Evolutionary conservation across 2,329 filamentous ascomycete genomes (phyloP).

Genomic region (Claviceps monticola): DNA sequence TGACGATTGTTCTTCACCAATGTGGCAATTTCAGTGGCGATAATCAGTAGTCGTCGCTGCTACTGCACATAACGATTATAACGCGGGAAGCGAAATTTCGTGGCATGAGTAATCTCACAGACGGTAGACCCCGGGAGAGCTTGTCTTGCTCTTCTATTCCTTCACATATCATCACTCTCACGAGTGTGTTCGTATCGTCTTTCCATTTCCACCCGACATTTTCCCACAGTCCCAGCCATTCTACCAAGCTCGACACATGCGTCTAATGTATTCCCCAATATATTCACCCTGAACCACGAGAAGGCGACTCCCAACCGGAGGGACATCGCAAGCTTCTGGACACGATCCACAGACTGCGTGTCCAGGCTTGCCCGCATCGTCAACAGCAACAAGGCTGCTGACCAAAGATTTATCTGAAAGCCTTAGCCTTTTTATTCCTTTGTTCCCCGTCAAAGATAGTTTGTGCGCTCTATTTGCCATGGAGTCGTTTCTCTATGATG

Average conservation of each 20-base stretch:
- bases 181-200: not conserved
- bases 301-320: slow-evolving; percentile 2
- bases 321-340: slow-evolving; percentile 7
- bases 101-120: not conserved
- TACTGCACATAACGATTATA: no score
- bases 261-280: not conserved
- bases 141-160: not conserved
- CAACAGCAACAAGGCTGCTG: slow-evolving; percentile 45
- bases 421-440: slow-evolving; percentile 45
- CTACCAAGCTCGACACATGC: not conserved
- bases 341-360: slow-evolving; percentile 6
- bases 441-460: slow-evolving; percentile 43
- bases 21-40: not conserved
- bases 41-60: not conserved
- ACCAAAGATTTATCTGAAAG: slow-evolving; percentile 52
- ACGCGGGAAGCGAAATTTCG: not conserved
- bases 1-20: not conserved
- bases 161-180: not conserved
- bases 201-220: no score
- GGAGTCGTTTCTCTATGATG: slow-evolving; percentile 39
- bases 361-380: slow-evolving; percentile 29
- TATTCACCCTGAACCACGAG: not conserved
- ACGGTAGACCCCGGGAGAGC: no score
- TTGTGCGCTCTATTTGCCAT: slow-evolving; percentile 51
- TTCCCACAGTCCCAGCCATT: not conserved